Conservation (phyloP, 345 rosid species). For the Dimocarpus longan region DNA sequence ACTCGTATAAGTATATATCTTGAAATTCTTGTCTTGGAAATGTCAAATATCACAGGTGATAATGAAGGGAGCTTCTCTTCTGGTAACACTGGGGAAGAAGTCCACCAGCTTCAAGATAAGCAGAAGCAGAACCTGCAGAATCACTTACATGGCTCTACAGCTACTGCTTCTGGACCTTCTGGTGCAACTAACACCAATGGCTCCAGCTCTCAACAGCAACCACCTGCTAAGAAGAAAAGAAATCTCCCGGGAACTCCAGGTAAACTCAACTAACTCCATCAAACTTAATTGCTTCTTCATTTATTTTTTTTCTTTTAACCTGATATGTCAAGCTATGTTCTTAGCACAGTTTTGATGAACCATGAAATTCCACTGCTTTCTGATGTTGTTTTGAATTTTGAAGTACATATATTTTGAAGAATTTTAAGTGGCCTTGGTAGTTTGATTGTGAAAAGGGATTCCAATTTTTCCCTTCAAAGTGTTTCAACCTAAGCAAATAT, state of each 20-base stretch:
- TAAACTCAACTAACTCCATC: constrained; percentile 23
- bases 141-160: constrained; percentile 22
- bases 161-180: constrained; percentile 10
- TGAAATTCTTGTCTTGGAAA: constrained; percentile 19
- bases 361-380: neutral
- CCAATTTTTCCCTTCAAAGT: neutral
- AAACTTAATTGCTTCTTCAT: neutral
- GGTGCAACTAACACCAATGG: constrained; percentile 35
- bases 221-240: constrained; percentile 62
- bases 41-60: constrained; percentile 66
- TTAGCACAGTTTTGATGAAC: neutral
- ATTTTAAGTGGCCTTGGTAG: too few species aligned
- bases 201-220: constrained; percentile 38
- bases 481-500: neutral
- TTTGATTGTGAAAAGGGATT: too few species aligned
- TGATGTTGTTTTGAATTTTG: too few species aligned
- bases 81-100: constrained; percentile 56
- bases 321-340: neutral
- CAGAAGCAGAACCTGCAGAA: constrained; percentile 26
- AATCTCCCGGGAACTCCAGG: constrained; percentile 85
- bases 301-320: neutral
- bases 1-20: constrained; percentile 4
- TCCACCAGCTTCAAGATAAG: constrained; percentile 41
- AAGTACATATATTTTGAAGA: too few species aligned
- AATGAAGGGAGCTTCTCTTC: constrained; percentile 72